Base-by-base conservation (phyloP, 768 basidiomycete genomes). In the Strobilomyces dryophilus region DNA sequence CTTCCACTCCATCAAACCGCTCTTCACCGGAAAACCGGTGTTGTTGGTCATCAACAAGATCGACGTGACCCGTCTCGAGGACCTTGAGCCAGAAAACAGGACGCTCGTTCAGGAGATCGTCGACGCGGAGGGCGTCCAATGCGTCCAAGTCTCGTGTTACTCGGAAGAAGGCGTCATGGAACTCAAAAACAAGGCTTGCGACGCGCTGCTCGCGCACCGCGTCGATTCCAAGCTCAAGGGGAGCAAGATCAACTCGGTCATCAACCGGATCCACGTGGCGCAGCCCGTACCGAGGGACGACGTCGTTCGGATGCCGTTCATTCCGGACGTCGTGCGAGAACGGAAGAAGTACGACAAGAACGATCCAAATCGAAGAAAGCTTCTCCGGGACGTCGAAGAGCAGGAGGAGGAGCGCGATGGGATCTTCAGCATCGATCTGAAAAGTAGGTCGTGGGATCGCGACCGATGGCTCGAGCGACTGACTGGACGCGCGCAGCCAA, bases 141-240 rank as follows among this genome's bases (percentile, higher is more conserved):
- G 80, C 59, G 79, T 97, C 27, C 87, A 94, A 66, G 84, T 93
- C 17, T 98, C 97, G 17, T 95, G 93, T 69, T 85, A 93, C 75
- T 89, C 94, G 21, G 95, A 98, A 56, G 97, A 99, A 67, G 95
- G 95, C 27, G 95, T 99, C 56, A 98, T 95, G 89, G 87, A 90
- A 45, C 85, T 98, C 59, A 93, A 95, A 72, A 95, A 92, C 73
- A 84, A 82, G 56, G 94, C 95, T 1, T 99, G 97, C 72, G 97
- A 98, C 63, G 87, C 91, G 2, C 82, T 99, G 20, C 85, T 99
- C 29, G 92, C 95, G 1, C 91, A 95, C 66, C 86, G 97, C 34
- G 95, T 99, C 45, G 94, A 97, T 60, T 77, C 78, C 64, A 98
- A 98, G 76, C 82, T 98, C 67, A 92, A 92, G 67, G 95, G 95